Conservation (phyloP, 2,329 filamentous ascomycete genomes). For the Colletotrichum agaves region DNA sequence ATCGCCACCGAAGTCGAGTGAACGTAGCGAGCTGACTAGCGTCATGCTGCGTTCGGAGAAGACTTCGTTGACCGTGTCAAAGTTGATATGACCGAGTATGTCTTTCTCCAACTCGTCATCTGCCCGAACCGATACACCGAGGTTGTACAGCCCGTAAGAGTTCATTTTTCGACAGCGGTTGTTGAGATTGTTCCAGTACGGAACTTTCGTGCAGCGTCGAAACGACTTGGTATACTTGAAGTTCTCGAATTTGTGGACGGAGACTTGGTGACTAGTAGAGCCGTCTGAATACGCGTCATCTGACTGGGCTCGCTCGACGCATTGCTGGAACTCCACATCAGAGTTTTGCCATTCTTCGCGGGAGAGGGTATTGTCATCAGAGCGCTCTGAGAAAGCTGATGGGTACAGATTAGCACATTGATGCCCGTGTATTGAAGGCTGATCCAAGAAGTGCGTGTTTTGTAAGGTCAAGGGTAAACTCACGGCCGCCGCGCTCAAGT, state of each 20-base stretch:
- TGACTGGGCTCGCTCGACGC: too few relatives aligned
- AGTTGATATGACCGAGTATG: slow-evolving; percentile 3
- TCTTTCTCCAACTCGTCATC: too few relatives aligned
- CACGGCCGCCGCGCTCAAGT: background rate
- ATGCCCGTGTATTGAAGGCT: too few relatives aligned
- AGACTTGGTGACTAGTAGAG: background rate
- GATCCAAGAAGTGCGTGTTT: too few relatives aligned
- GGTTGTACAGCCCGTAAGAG: slow-evolving; percentile 3
- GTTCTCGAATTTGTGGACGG: background rate
- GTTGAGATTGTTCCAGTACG: background rate
- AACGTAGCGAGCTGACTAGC: too few relatives aligned
- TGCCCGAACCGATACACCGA: background rate
- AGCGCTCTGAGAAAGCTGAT: too few relatives aligned
- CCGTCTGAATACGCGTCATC: too few relatives aligned
- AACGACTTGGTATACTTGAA: background rate
- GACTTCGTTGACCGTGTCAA: slow-evolving; percentile 1
- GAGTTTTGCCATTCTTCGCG: too few relatives aligned
- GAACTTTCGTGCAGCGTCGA: background rate
- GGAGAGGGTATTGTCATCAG: too few relatives aligned
- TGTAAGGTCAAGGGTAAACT: background rate
- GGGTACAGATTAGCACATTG: too few relatives aligned
- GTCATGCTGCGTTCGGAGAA: background rate
- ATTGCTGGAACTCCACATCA: too few relatives aligned
- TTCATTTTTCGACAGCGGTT: slow-evolving; percentile 1
- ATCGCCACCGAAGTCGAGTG: background rate